Percentiles rank a stretch among this genome's conserved stretches.
Conservation (phyloP, 495 filamentous ascomycete species). For the Bacidia gigantensis region DNA sequence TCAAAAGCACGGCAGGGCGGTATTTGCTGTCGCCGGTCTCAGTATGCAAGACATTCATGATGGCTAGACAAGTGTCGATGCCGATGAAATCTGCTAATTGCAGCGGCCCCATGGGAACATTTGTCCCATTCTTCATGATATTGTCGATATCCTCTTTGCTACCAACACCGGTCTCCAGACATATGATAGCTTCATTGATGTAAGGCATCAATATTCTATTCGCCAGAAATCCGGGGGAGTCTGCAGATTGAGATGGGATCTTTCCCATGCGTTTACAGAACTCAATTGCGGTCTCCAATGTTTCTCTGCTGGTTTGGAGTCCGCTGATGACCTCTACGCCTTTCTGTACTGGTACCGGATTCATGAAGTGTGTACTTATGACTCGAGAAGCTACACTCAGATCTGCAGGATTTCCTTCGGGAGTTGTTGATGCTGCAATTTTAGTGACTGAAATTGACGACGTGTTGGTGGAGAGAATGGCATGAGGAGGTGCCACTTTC, state of each 20-base stretch:
- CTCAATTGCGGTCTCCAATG: conserved; percentile 66
- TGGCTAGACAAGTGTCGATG: conserved; percentile 87
- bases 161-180: conserved; percentile 86
- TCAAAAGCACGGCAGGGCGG: conserved; percentile 66
- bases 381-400: conserved; percentile 75
- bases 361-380: conserved; percentile 98
- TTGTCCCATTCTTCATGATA: conserved; percentile 99
- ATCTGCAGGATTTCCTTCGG: conserved; percentile 51
- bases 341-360: conserved; percentile 92
- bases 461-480: conserved; percentile 93
- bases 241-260: conserved; percentile 69
- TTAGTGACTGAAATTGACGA: conserved; percentile 94
- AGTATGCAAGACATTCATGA: conserved; percentile 89
- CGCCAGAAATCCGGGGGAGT: conserved; percentile 87
- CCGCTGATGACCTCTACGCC: conserved; percentile 95
- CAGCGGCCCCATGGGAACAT: conserved; percentile 95
- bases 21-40: conserved; percentile 96
- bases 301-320: conserved; percentile 73
- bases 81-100: conserved; percentile 95
- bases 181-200: conserved; percentile 97
- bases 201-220: conserved; percentile 98
- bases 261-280: conserved; percentile 89
- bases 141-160: conserved; percentile 78
- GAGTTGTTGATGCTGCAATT: conserved; percentile 74
- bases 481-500: conserved; percentile 67